A percentile compares a stretch with the other conserved stretches of the same genome.
These are phyloP conservation scores for Alternaria gaisen DNA, from an alignment of 2,329 filamentous ascomycete genomes.

Conservation along the genomic window DNA sequence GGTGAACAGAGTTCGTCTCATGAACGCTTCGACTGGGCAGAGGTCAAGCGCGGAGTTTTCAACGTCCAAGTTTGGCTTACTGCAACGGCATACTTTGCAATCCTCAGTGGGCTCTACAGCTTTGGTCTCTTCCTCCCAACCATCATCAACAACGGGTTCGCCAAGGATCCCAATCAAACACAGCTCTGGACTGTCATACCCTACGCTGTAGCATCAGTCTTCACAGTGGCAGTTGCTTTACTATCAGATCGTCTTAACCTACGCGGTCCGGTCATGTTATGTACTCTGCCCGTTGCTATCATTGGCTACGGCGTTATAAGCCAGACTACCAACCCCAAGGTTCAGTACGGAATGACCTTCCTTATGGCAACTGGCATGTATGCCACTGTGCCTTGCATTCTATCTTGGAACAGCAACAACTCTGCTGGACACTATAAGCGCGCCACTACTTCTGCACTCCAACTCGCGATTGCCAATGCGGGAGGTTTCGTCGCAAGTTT, in stretches of 20 bases:
- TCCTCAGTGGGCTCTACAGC: constrained; percentile 66
- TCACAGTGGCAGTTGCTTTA: constrained; percentile 63
- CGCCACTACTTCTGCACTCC: constrained; percentile 71
- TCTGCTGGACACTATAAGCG: constrained; percentile 75
- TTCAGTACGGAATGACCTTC: constrained; percentile 72
- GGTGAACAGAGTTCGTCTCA: constrained; percentile 43
- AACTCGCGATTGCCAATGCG: constrained; percentile 72
- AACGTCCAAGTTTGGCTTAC: constrained; percentile 71
- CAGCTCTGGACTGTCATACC: constrained; percentile 72
- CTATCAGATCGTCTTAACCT: constrained; percentile 68
- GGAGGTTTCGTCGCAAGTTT: constrained; percentile 74
- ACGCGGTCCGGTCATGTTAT: constrained; percentile 69
- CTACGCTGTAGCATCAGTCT: constrained; percentile 67
- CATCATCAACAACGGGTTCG: constrained; percentile 67
- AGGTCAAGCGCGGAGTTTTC: constrained; percentile 68
- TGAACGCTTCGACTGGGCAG: constrained; percentile 67
- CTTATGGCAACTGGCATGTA: constrained; percentile 73
- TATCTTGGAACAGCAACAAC: constrained; percentile 74
- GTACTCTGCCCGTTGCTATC: constrained; percentile 70
- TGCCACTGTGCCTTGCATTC: constrained; percentile 67
- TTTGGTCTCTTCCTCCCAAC: constrained; percentile 73
- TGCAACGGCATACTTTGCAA: constrained; percentile 68
- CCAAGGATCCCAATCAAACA: constrained; percentile 64
- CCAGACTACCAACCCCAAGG: constrained; percentile 60
- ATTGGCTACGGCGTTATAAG: constrained; percentile 71